Base-by-base conservation (phyloP, 2,329 filamentous ascomycete genomes). In the Epichloe bromicola region DNA sequence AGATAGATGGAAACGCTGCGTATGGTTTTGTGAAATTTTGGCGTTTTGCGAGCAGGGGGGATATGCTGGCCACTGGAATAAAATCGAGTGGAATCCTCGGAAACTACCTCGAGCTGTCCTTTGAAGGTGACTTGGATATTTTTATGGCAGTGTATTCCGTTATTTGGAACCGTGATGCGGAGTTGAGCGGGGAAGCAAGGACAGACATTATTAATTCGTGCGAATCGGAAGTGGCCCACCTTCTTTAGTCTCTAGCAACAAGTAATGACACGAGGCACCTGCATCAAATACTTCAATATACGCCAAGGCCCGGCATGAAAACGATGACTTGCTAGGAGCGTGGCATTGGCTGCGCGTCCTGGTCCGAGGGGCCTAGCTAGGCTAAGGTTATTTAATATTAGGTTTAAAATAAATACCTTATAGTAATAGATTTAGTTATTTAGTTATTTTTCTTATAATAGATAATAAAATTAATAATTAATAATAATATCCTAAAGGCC, bases 261-360 rank as follows among this genome's bases (percentile, higher is more conserved):
- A n/a, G 36, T 4, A 38, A 40, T 44, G 45, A 33, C 23, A 34
- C 23, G 40, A 48, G 46, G 40, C 46, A 52, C 47, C 45, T 52
- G 41, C 42, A 52, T 51, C 39, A 48, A 48, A n/a, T 48, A 51
- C 34, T 44, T 39, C 17, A 15, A 44, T 39, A 51, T 30, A 30
- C 26, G 26, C 26, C 3, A 30, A 30, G 26, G 26, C 26, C 26
- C 8, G 26, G 8, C 26, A 26, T 26, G 26, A 26, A 26, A 7
- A 26, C 26, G 6, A 8, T 26, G 5, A 26, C 7, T 26, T 26
- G 26, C 26, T 26, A 26, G 7, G 26, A 7, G 26, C 26, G 7
- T 30, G 8, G 8, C 26, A 30, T 30, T 10, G 26, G 26, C 26
- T 30, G 26, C 26, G 26, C 26, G 26, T 11, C 26, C 26, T 4